Evolutionary conservation across 768 basidiomycete genomes (phyloP), one percentile per base, ranked within the genome.

Genomic region (Boletellus sp.): DNA sequence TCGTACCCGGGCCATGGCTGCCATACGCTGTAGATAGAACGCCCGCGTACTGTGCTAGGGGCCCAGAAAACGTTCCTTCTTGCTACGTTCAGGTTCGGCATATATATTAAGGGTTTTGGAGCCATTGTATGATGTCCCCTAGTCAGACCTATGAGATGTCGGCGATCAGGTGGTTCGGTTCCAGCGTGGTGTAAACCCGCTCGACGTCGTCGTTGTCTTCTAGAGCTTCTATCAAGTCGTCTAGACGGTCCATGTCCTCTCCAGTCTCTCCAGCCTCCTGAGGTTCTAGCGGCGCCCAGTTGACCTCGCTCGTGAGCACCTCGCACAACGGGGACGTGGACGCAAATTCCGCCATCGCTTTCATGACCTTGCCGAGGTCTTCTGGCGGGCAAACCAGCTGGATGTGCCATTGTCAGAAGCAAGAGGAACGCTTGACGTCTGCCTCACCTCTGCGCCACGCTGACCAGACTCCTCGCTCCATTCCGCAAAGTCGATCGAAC

Each of bases 161-260:
- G 48, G 54, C 63, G 28, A 67, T 46, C 19, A 70, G 45, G 51
- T 38, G 47, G 32, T 62, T 66, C 23, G 55, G 51, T 36, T 76
- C 76, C 46, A 75, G 51, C 22, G 75, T 80, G 39, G 82, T 83
- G 71, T 78, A 84, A 22, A 86, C 79, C 48, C 74, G 74, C 48
- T 79, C 66, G 12, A 77, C 78, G 59, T 86, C 85, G 46, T 78
- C 79, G 51, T 79, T 69, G 20, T 70, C 78, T 63, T 83, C 81
- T 43, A 87, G 63, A 5, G 71, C 74, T 37, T 77, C 73, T 17
- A 83, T 66, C 19, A 87, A 67, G 11, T 63, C 60, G 28, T 70
- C 68, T 8, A 85, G 60, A 41, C 68, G 70, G 24, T 35, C 50
- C 51, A 20, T 65, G 59, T 53, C 54, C 45, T 70, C 66, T 24